A percentile compares a stretch with the other conserved stretches of the same genome.
Conservation (phyloP, 179 eudicot genomes). For the Gypsophila paniculata region DNA sequence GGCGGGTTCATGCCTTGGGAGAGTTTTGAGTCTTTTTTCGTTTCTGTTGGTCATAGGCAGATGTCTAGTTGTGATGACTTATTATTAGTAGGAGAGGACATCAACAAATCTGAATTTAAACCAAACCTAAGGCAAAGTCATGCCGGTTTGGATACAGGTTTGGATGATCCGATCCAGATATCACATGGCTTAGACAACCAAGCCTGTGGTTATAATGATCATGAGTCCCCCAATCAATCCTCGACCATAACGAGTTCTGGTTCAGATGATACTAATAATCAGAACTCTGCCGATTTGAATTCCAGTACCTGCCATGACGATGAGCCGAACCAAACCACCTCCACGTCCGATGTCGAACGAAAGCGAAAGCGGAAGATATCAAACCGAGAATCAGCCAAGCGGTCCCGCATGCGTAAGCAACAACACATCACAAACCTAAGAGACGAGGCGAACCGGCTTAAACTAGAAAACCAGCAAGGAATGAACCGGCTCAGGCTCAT, state of each 20-base stretch:
- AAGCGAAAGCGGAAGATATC: constrained; percentile 68
- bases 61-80: neutral
- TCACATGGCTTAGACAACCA: too few relatives aligned
- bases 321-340: constrained; percentile 2
- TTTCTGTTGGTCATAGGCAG: constrained; percentile 15
- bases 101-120: neutral
- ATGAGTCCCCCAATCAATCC: constrained; percentile 3
- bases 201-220: neutral
- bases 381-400: constrained; percentile 76
- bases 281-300: neutral
- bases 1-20: constrained; percentile 53
- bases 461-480: constrained; percentile 48
- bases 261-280: constrained; percentile 25
- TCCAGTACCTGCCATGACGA: constrained; percentile 24
- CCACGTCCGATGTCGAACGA: constrained; percentile 38
- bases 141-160: constrained; percentile 22
- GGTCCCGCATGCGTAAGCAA: constrained; percentile 79
- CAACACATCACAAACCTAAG: constrained; percentile 62
- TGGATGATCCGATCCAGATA: constrained; percentile 20
- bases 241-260: constrained; percentile 15
- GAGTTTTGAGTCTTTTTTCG: constrained; percentile 30
- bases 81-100: neutral
- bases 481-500: constrained; percentile 46
- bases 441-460: constrained; percentile 44
- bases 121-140: constrained; percentile 15